Conservation (phyloP, 257 asterid species). For the Verbascum thapsus region DNA sequence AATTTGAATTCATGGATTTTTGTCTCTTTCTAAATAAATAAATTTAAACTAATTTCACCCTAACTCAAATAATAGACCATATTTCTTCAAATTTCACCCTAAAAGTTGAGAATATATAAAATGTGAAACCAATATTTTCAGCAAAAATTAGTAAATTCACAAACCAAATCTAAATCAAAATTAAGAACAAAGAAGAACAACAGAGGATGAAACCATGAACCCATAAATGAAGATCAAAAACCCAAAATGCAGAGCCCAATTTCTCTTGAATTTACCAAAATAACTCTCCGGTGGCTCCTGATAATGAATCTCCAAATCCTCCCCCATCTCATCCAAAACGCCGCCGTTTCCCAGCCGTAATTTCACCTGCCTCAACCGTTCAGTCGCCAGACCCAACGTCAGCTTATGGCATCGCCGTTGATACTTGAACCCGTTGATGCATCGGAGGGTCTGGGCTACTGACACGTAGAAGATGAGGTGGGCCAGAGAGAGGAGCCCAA, state of each 20-base stretch:
- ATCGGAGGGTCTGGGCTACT: slow-evolving; percentile 88
- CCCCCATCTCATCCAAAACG: slow-evolving; percentile 43
- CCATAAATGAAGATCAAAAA: slow-evolving; percentile 80
- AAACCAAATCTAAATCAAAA: background rate
- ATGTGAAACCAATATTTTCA: too few relatives aligned
- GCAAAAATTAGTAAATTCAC: background rate
- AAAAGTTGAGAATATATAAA: too few relatives aligned
- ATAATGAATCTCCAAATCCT: slow-evolving; percentile 73
- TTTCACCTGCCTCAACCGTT: slow-evolving; percentile 68
- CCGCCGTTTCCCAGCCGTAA: slow-evolving; percentile 48
- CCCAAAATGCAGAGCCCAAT: slow-evolving; percentile 90
- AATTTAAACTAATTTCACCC: too few relatives aligned
- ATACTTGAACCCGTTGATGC: slow-evolving; percentile 94
- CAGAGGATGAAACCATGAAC: slow-evolving; percentile 85
- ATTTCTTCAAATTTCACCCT: too few relatives aligned
- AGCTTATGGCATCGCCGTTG: slow-evolving; percentile 95
- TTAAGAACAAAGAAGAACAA: slow-evolving; percentile 78
- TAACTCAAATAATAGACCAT: too few relatives aligned
- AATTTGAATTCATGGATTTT: too few relatives aligned
- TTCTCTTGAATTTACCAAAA: slow-evolving; percentile 90
- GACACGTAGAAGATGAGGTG: slow-evolving; percentile 88
- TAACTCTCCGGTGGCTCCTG: slow-evolving; percentile 96
- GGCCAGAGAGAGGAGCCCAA: slow-evolving; percentile 76
- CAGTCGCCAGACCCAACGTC: slow-evolving; percentile 89
- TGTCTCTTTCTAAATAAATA: too few relatives aligned